phyloP scores from a whole-genome alignment of 2,329 filamentous ascomycete genomes.

The Ambrosiella cleistominuta region DNA sequence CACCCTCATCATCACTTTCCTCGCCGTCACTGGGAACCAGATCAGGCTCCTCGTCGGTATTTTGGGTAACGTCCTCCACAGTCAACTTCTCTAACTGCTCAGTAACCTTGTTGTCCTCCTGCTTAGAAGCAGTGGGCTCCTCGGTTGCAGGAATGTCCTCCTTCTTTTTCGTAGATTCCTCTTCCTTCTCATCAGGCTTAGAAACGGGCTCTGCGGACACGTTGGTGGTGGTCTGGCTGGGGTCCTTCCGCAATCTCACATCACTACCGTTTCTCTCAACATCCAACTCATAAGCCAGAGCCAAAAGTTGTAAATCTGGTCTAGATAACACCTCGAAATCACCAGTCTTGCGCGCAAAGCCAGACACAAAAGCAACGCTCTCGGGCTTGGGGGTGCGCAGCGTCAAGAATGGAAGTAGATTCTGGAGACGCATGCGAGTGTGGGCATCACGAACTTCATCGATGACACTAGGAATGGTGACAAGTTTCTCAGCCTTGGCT shows the following conservation, averaged over 20 bases:
- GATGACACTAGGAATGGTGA: slow-evolving; percentile 73
- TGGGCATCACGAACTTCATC: slow-evolving; percentile 75
- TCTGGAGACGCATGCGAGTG: slow-evolving; percentile 66
- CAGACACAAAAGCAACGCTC: slow-evolving; percentile 62
- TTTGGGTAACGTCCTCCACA: neutral
- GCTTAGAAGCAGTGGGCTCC: neutral
- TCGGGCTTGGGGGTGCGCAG: slow-evolving; percentile 55
- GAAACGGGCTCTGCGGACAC: slow-evolving; percentile 10
- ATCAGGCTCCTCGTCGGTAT: neutral
- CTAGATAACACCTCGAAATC: slow-evolving; percentile 75
- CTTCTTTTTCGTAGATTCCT: neutral
- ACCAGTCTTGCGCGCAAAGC: slow-evolving; percentile 78
- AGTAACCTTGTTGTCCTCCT: neutral
- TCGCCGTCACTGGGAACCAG: slow-evolving; percentile 14
- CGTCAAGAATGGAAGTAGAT: slow-evolving; percentile 71
- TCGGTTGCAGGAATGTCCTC: neutral
- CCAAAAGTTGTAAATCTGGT: slow-evolving; percentile 77
- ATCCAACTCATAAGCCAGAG: slow-evolving; percentile 86
- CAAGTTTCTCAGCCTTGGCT: slow-evolving; percentile 54
- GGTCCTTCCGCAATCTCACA: slow-evolving; percentile 10
- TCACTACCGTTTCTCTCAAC: slow-evolving; percentile 60
- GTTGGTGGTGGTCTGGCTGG: slow-evolving; percentile 10
- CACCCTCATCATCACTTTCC: slow-evolving; percentile 27
- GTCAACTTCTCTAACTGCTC: slow-evolving; percentile 4
- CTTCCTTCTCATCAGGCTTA: slow-evolving; percentile 14